Percentiles rank a stretch among this genome's conserved stretches.
phyloP scores from a whole-genome alignment of 1,284 basidiomycete genomes.

The Vanrija sp. region DNA sequence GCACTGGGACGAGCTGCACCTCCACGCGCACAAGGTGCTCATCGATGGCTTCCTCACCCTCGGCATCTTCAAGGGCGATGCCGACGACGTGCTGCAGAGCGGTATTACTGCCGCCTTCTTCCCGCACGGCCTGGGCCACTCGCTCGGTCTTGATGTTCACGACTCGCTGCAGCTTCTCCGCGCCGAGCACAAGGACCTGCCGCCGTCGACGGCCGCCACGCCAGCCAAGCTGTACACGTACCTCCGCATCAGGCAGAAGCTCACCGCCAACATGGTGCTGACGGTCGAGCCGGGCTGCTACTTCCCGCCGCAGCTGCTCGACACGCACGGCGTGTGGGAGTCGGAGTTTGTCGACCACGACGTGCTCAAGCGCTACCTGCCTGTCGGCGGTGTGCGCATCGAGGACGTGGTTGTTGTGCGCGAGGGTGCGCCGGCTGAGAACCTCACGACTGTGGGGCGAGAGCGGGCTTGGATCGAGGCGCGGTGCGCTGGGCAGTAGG shows the following conservation, averaged over 20 bases:
- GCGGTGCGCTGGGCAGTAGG: slow-evolving; percentile 60
- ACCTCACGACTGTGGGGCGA: slow-evolving; percentile 72
- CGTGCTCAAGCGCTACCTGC: slow-evolving; percentile 66
- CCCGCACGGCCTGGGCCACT: slow-evolving; percentile 84
- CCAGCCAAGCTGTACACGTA: slow-evolving; percentile 65
- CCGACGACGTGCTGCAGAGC: slow-evolving; percentile 65
- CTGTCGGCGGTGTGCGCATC: slow-evolving; percentile 80
- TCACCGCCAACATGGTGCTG: slow-evolving; percentile 76
- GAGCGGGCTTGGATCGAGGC: slow-evolving; percentile 73
- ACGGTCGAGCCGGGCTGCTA: slow-evolving; percentile 80
- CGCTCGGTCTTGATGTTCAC: slow-evolving; percentile 82
- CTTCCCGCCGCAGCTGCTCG: slow-evolving; percentile 73
- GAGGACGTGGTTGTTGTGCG: slow-evolving; percentile 82
- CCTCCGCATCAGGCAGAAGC: slow-evolving; percentile 66
- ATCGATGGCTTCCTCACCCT: slow-evolving; percentile 73
- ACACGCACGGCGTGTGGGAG: slow-evolving; percentile 55
- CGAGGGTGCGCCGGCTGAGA: slow-evolving; percentile 59
- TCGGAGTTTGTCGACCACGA: slow-evolving; percentile 68
- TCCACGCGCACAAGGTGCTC: slow-evolving; percentile 72
- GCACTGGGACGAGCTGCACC: slow-evolving; percentile 81
- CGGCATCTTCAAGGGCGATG: slow-evolving; percentile 68
- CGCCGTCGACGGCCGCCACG: slow-evolving; percentile 48
- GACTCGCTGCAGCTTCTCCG: slow-evolving; percentile 51
- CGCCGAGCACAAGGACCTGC: slow-evolving; percentile 27
- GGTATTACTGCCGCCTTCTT: slow-evolving; percentile 80